These are phyloP conservation scores for Pseudogymnoascus sp. DNA, from an alignment of 2,329 filamentous ascomycete genomes.

Conservation along the genomic window DNA sequence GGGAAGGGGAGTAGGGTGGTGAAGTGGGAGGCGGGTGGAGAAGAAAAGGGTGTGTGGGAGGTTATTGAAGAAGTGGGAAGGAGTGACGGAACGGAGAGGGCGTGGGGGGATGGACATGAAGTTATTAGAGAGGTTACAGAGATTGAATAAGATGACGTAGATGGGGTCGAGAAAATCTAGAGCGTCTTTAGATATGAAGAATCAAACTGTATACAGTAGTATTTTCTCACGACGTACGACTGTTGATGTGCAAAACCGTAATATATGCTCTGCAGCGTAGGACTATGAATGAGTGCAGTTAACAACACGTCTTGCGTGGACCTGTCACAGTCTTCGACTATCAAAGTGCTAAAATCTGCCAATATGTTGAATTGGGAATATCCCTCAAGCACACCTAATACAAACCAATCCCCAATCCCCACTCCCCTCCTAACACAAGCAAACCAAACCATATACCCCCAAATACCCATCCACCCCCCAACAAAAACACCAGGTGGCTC, in stretches of 20 bases:
- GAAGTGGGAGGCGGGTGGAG: slow-evolving; percentile 17
- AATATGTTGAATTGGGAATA: background rate
- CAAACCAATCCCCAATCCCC: background rate
- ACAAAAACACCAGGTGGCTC: background rate
- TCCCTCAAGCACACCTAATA: background rate
- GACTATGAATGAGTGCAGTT: background rate
- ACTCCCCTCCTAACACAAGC: no score
- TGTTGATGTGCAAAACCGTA: background rate
- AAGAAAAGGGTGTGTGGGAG: slow-evolving; percentile 20
- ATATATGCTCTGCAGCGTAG: no score
- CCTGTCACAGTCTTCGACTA: background rate
- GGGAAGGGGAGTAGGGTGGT: slow-evolving; percentile 14
- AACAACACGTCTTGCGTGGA: background rate
- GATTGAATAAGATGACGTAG: background rate
- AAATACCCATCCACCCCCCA: background rate
- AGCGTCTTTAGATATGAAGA: background rate
- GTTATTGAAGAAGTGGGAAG: slow-evolving; percentile 22
- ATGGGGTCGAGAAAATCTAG: background rate
- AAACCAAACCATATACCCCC: background rate
- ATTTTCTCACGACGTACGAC: background rate
- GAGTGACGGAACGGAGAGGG: slow-evolving; percentile 11
- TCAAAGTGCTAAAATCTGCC: background rate
- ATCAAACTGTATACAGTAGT: background rate
- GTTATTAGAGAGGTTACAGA: background rate
- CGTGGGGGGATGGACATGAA: background rate